Evolutionary conservation across 1,139 yeast genomes (phyloP).

Genomic region (Torulaspora globosa): DNA sequence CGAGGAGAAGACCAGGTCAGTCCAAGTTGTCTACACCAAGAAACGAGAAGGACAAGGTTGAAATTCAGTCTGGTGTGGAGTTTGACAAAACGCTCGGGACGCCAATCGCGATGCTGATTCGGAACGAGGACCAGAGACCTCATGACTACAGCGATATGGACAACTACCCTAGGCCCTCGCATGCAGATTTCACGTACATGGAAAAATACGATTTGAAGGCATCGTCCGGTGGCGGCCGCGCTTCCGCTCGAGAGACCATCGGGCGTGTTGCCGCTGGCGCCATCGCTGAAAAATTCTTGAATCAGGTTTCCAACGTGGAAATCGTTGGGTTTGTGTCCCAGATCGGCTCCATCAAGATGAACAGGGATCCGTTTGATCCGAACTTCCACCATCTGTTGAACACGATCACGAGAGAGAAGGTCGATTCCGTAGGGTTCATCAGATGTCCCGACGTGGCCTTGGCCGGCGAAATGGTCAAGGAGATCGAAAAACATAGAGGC

Average conservation of each 20-base stretch:
- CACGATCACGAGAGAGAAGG: constrained; percentile 80
- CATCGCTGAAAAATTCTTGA: constrained; percentile 86
- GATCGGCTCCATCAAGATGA: constrained; percentile 75
- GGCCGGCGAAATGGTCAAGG: constrained; percentile 76
- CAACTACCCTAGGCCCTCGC: constrained; percentile 93
- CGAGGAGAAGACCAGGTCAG: constrained; percentile 98
- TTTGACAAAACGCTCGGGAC: constrained; percentile 88
- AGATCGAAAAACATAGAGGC: constrained; percentile 83
- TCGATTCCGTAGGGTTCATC: constrained; percentile 83
- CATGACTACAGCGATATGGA: constrained; percentile 94
- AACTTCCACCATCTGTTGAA: constrained; percentile 62
- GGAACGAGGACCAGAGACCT: constrained; percentile 94
- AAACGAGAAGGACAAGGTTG: constrained; percentile 88
- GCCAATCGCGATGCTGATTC: constrained; percentile 90
- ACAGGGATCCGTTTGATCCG: constrained; percentile 63
- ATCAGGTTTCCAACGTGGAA: constrained; percentile 76
- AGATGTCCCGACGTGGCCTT: constrained; percentile 82
- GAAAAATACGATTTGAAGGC: constrained; percentile 90
- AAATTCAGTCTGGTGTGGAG: constrained; percentile 93
- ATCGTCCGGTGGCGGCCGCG: constrained; percentile 94
- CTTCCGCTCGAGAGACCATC: constrained; percentile 95
- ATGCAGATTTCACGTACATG: constrained; percentile 93
- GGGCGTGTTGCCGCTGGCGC: constrained; percentile 99
- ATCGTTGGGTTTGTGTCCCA: constrained; percentile 94
- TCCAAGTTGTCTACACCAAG: constrained; percentile 89